phyloP scores from a whole-genome alignment of 495 filamentous ascomycete species.

The Hyaloscypha variabilis region DNA sequence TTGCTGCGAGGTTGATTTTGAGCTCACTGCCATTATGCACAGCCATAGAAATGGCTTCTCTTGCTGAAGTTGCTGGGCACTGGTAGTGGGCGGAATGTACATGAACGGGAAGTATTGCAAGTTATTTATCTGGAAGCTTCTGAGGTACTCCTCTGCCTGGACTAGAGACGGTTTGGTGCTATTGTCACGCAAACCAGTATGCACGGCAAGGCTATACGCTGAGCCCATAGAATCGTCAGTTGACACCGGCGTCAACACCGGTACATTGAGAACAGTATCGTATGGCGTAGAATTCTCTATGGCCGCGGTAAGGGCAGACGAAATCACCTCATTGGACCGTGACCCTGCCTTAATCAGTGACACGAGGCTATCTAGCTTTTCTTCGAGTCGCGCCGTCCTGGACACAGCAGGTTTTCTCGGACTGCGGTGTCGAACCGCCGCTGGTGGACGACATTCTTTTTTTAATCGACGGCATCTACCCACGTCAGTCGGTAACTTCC shows the following conservation, averaged over 20 bases:
- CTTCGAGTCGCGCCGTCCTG: slow-evolving; percentile 48
- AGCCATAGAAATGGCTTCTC: slow-evolving; percentile 56
- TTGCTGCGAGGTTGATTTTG: slow-evolving; percentile 38
- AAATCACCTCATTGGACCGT: not conserved
- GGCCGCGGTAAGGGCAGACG: not conserved
- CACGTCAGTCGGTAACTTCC: not conserved
- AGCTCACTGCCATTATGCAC: slow-evolving; percentile 51
- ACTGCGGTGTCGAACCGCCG: slow-evolving; percentile 39
- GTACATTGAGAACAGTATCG: not conserved
- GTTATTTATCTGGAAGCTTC: slow-evolving; percentile 44
- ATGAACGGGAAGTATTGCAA: slow-evolving; percentile 48
- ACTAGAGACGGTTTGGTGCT: slow-evolving; percentile 27
- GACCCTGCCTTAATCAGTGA: slow-evolving; percentile 39
- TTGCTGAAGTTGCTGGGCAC: slow-evolving; percentile 46
- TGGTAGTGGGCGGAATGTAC: slow-evolving; percentile 44
- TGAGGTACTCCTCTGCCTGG: slow-evolving; percentile 44
- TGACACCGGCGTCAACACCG: not conserved
- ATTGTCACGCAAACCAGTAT: not conserved
- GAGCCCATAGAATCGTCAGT: not conserved
- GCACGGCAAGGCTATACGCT: slow-evolving; percentile 14
- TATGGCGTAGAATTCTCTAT: not conserved
- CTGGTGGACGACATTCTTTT: slow-evolving; percentile 44
- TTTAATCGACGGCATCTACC: slow-evolving; percentile 51
- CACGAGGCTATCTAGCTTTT: slow-evolving; percentile 54
- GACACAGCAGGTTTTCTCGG: slow-evolving; percentile 27